Evolutionary conservation across 192 early-diverging fungal species (phyloP), one percentile per base, ranked within the genome.

Genomic region (Coemansia sp.): DNA sequence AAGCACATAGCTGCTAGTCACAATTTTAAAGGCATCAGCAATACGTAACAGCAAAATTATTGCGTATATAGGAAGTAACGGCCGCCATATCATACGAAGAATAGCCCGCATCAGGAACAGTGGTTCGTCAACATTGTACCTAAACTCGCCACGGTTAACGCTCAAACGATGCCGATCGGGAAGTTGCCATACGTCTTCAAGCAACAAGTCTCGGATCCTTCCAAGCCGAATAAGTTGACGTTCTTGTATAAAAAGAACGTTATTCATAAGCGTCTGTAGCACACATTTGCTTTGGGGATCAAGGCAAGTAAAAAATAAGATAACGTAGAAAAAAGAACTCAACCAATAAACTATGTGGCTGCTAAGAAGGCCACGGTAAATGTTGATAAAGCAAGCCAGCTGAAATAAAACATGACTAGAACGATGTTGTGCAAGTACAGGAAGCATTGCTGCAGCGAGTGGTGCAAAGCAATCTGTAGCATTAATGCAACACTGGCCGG

Each of bases 41-140:
- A 23, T 22, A 30, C 63, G 54, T 3, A 59, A 6, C 20, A 57
- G 3, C 3, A 7, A 36, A 36, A 50, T 9, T 20, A 14, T 31
- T 20, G 36, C 23, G 4, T 50, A 57, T 9, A 57, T 24, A 10
- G 68, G 60, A 30, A 57, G 19, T 32, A 68, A 53, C 19, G 59
- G 32, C 14, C 77, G 64, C 77, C 77, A 80, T 0, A 67, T 52
- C 72, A 80, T 74, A 4, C 77, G 71, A 3, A 58, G 8, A 23
- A 80, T 64, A 20, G 72, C 77, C 10, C 72, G 72, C 19, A 80
- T 61, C 42, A 80, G 23, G 50, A 80, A 80, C 46, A 80, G 36
- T 4, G 68, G 54, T 64, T 80, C 72, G 5, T 68, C 29, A 19
- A 57, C 31, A 25, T 80, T 57, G 54, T 74, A 80, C n/a, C 51